Evolutionary conservation across 495 filamentous ascomycete genomes (phyloP), one percentile per base, ranked within the genome.

Genomic region (Hyaloscypha finlandica): DNA sequence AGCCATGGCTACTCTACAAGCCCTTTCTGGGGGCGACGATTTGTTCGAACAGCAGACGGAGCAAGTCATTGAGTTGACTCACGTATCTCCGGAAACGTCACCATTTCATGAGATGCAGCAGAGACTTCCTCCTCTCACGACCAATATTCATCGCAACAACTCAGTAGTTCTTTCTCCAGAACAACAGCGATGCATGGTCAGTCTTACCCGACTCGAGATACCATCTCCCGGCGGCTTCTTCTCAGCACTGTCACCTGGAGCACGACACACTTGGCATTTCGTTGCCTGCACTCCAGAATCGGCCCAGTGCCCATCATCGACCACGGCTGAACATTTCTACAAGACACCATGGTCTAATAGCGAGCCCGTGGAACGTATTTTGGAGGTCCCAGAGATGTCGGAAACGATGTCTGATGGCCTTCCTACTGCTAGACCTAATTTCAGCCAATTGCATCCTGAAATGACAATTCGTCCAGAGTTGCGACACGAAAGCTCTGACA

Each of bases 221-320:
- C 93, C 93, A 3, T 96, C 93, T 2, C 93, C 93, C 0, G 91
- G 92, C 31, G 92, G 91, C 0, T 97, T 97, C 81, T 97, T 97
- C 75, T 89, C 92, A 22, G 92, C 90, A 0, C 83, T 97, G 20
- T 89, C 85, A 19, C 81, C 85, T 2, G 83, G 86, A 58, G 86
- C 88, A 35, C 84, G 92, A 61, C 87, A 90, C 72, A 95, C 93
- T 5, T 97, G 93, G 93, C 79, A 84, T 72, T 61, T 81, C 37
- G 78, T 82, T n/a, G 61, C 75, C 55, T 75, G 67, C 69, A 78
- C 76, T 35, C 81, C 80, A 16, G 70, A 76, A 63, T 71, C 74
- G 63, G 77, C 75, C 64, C 66, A 42, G 55, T 85, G 84, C 3
- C 91, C 90, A 0, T 89, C 92, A 2, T 92, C 92, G 2, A 90